Evolutionary conservation across 345 rosid genomes (phyloP).

Genomic region (Eucalyptus curtisii): DNA sequence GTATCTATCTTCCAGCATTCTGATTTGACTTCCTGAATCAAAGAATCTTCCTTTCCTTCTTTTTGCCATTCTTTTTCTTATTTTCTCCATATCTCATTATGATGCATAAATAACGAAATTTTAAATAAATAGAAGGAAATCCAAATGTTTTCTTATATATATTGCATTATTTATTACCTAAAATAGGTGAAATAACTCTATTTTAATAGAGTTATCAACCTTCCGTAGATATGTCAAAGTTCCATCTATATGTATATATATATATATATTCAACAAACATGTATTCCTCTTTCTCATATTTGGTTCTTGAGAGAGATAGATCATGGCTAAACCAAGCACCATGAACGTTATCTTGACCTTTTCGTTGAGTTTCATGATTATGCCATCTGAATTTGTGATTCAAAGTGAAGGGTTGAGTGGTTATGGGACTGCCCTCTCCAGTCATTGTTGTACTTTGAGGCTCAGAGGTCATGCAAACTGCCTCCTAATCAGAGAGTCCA

Average conservation of each 20-base stretch:
- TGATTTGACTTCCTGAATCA: too few relatives aligned
- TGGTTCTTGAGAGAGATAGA: neutral
- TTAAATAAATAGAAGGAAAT: too few relatives aligned
- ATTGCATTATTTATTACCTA: too few relatives aligned
- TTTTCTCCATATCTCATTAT: too few relatives aligned
- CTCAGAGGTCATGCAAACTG: conserved; percentile 47
- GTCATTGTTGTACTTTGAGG: conserved; percentile 59
- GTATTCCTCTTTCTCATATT: neutral
- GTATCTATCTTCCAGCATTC: fast-evolving
- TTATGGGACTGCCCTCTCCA: conserved; percentile 40
- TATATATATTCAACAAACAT: neutral
- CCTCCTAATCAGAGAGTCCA: conserved; percentile 42
- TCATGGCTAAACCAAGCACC: neutral
- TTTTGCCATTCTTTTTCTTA: too few relatives aligned
- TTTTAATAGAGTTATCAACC: too few relatives aligned
- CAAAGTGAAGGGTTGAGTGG: neutral
- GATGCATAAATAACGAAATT: too few relatives aligned
- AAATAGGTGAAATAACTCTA: too few relatives aligned
- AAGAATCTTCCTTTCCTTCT: too few relatives aligned
- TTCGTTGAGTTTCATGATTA: neutral
- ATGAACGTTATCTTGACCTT: neutral
- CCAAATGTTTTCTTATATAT: too few relatives aligned
- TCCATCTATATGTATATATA: neutral
- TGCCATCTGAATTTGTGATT: neutral
- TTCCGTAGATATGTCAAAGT: too few relatives aligned